phyloP scores from a whole-genome alignment of 495 filamentous ascomycete genomes.

The Podospora anserina region DNA sequence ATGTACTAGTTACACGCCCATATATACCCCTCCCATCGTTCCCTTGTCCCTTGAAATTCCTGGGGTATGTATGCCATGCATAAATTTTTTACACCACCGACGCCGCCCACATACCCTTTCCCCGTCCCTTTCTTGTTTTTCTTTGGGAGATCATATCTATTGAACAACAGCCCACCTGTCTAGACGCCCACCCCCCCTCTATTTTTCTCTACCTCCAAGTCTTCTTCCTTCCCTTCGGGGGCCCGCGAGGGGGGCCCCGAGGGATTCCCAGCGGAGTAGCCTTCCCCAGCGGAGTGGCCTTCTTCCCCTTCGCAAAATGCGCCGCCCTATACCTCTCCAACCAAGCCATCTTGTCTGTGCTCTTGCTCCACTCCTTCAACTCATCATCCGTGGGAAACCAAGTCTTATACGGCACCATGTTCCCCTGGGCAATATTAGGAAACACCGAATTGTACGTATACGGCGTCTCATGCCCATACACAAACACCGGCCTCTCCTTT shows the following conservation, averaged over 20 bases:
- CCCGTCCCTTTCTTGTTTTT: not conserved
- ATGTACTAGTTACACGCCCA: too few relatives aligned
- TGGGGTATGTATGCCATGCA: not conserved
- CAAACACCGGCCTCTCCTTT: slow-evolving; percentile 28
- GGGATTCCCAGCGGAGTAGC: too few relatives aligned
- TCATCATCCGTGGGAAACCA: not conserved
- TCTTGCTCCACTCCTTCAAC: slow-evolving; percentile 4
- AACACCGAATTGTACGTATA: slow-evolving; percentile 33
- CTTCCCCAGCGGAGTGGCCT: not conserved
- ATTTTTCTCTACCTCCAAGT: not conserved
- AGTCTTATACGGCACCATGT: slow-evolving; percentile 6
- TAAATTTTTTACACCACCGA: slow-evolving; percentile 9
- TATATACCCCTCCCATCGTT: too few relatives aligned
- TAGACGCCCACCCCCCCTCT: not conserved
- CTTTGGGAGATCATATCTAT: not conserved
- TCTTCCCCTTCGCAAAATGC: not conserved
- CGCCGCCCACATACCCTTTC: not conserved
- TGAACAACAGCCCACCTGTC: not conserved
- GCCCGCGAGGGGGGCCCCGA: too few relatives aligned
- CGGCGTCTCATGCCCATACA: slow-evolving; percentile 30
- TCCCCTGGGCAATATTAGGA: slow-evolving; percentile 8
- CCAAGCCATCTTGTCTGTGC: slow-evolving; percentile 3
- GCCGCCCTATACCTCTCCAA: not conserved
- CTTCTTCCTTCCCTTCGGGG: not conserved
- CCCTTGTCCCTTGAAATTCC: not conserved